phyloP scores from a whole-genome alignment of 352 stramenopile genomes.

The Globisporangium acanthophoron region DNA sequence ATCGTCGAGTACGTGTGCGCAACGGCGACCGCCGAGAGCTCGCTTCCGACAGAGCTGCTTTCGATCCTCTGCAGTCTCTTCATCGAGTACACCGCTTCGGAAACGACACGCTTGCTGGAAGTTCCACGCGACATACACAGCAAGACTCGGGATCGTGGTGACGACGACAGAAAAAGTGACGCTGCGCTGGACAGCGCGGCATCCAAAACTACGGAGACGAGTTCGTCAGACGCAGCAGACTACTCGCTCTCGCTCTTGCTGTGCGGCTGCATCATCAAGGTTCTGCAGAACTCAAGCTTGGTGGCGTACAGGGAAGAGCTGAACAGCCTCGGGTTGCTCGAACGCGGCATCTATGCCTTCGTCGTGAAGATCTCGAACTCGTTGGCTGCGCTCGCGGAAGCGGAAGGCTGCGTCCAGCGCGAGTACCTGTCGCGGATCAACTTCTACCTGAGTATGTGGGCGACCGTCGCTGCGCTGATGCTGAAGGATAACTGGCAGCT shows the following conservation, averaged over 20 bases:
- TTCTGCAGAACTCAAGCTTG: conserved; percentile 36
- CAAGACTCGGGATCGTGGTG: neutral
- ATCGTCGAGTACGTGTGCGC: conserved; percentile 79
- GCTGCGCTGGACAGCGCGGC: too few species aligned
- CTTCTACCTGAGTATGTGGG: conserved; percentile 35
- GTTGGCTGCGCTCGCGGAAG: conserved; percentile 17
- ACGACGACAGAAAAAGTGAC: neutral
- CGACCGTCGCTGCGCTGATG: conserved; percentile 39
- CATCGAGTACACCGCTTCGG: conserved; percentile 33
- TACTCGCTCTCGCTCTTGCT: conserved; percentile 31
- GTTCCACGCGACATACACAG: neutral
- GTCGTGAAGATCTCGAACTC: conserved; percentile 45
- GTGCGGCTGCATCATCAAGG: conserved; percentile 58
- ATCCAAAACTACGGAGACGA: neutral
- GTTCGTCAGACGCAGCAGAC: neutral
- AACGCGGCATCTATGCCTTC: conserved; percentile 50
- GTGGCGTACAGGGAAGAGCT: conserved; percentile 41
- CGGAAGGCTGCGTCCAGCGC: conserved; percentile 9
- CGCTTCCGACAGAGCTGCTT: conserved; percentile 52
- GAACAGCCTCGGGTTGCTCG: conserved; percentile 51
- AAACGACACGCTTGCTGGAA: conserved; percentile 22
- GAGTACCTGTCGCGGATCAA: conserved; percentile 25
- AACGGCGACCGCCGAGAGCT: conserved; percentile 32
- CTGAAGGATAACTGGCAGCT: conserved; percentile 36
- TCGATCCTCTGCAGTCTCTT: conserved; percentile 61